Evolutionary conservation across 495 filamentous ascomycete genomes (phyloP).

Genomic region (Thozetella sp.): DNA sequence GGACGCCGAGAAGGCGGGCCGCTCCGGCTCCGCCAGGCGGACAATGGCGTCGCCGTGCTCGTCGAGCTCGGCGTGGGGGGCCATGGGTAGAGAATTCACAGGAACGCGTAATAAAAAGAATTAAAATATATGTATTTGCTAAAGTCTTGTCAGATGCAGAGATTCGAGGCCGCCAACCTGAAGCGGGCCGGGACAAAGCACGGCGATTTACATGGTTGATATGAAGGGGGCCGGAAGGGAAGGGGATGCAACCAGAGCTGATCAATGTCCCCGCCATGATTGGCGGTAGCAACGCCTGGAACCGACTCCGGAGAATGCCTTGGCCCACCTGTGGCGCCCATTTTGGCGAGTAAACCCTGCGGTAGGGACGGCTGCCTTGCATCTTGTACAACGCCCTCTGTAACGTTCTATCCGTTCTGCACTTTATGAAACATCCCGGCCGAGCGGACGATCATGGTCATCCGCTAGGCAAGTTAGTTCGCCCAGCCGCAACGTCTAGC

Average conservation of each 20-base stretch:
- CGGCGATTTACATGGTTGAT: no score
- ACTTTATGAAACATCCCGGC: no score
- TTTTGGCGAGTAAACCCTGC: background rate
- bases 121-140: background rate
- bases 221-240: no score
- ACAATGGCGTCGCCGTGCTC: constrained; percentile 1
- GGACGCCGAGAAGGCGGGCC: background rate
- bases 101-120: background rate
- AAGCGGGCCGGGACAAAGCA: no score
- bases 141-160: background rate
- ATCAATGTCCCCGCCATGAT: background rate
- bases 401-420: background rate
- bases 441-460: no score
- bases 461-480: no score
- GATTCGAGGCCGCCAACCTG: no score
- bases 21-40: background rate
- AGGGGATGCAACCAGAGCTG: background rate
- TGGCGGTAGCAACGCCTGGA: background rate
- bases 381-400: no score
- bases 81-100: no score
- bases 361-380: no score
- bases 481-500: no score
- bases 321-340: background rate
- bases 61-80: background rate
- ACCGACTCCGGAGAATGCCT: background rate